Percentiles rank a stretch among this genome's conserved stretches.
Evolutionary conservation across 768 basidiomycete genomes (phyloP).

Genomic region (Boletus reticulatus): DNA sequence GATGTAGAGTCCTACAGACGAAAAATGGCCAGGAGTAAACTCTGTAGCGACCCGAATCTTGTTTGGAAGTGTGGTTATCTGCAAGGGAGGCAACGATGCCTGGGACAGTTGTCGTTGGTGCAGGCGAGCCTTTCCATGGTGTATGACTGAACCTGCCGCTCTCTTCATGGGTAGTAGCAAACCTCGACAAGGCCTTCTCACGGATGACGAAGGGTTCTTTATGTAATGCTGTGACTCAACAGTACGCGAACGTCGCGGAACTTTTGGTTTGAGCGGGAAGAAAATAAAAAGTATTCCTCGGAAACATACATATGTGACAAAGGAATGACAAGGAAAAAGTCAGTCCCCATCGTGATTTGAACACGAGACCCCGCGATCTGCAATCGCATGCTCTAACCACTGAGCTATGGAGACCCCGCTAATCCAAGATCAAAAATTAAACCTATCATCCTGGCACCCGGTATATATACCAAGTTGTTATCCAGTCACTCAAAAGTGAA

Average conservation of each 20-base stretch:
- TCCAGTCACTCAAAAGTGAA: background rate
- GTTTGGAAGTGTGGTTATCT: constrained; percentile 86
- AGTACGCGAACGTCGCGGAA: no score
- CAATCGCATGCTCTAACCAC: constrained; percentile 59
- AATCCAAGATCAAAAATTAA: no score
- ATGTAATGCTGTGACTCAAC: background rate
- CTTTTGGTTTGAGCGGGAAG: no score
- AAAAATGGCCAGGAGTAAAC: constrained; percentile 89
- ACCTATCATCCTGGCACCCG: no score
- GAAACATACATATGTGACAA: no score
- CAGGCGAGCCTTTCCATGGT: constrained; percentile 30
- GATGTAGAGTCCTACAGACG: constrained; percentile 88
- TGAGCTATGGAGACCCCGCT: constrained; percentile 34
- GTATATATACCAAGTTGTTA: no score
- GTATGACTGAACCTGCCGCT: constrained; percentile 37
- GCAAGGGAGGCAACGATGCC: constrained; percentile 37
- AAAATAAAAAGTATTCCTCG: background rate
- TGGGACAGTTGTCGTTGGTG: constrained; percentile 28
- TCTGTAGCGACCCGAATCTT: constrained; percentile 92
- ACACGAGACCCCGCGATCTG: constrained; percentile 59
- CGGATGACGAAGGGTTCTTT: background rate
- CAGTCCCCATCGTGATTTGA: constrained; percentile 51
- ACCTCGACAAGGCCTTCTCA: constrained; percentile 4
- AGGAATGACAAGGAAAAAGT: constrained; percentile 17
- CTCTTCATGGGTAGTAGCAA: constrained; percentile 36